These are phyloP conservation scores for Ogataea paradorogensis DNA, from an alignment of 805 yeast species.

Conservation along the genomic window DNA sequence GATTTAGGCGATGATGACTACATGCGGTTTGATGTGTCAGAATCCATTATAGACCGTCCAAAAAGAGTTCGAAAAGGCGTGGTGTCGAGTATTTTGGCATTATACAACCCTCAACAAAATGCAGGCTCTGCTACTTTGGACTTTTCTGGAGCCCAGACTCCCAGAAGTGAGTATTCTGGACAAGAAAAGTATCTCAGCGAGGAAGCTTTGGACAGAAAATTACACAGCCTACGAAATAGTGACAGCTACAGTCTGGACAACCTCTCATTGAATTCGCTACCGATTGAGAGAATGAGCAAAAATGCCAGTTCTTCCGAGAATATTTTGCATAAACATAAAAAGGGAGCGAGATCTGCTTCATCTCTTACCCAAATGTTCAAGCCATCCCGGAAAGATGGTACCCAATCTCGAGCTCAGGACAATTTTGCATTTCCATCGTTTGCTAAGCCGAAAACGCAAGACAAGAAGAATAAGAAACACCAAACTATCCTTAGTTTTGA, in stretches of 20 bases:
- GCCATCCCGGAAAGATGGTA: not conserved
- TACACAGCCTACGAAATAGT: conserved; percentile 13
- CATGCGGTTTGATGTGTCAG: conserved; percentile 46
- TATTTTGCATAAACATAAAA: conserved; percentile 11
- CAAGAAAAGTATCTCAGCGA: conserved; percentile 15
- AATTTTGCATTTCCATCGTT: conserved; percentile 20
- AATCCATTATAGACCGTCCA: conserved; percentile 42
- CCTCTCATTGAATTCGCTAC: conserved; percentile 6
- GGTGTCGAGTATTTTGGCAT: conserved; percentile 67
- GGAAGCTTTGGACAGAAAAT: conserved; percentile 17
- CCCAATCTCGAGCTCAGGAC: conserved; percentile 9
- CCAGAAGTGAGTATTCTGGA: conserved; percentile 18
- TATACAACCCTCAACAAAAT: conserved; percentile 50
- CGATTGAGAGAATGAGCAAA: conserved; percentile 4
- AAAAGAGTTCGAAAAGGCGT: conserved; percentile 80
- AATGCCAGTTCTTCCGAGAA: conserved; percentile 23
- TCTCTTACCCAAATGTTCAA: conserved; percentile 15
- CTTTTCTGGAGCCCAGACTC: conserved; percentile 23
- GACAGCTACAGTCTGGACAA: conserved; percentile 7
- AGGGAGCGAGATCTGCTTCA: conserved; percentile 11
- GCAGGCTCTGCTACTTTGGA: conserved; percentile 23
- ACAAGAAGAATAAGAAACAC: conserved; percentile 4
- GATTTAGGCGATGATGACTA: conserved; percentile 32
- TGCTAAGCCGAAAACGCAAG: conserved; percentile 11
- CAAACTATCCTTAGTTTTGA: conserved; percentile 10